Evolutionary conservation across 495 filamentous ascomycete species (phyloP).

Genomic region (Tetracladium setigerum): DNA sequence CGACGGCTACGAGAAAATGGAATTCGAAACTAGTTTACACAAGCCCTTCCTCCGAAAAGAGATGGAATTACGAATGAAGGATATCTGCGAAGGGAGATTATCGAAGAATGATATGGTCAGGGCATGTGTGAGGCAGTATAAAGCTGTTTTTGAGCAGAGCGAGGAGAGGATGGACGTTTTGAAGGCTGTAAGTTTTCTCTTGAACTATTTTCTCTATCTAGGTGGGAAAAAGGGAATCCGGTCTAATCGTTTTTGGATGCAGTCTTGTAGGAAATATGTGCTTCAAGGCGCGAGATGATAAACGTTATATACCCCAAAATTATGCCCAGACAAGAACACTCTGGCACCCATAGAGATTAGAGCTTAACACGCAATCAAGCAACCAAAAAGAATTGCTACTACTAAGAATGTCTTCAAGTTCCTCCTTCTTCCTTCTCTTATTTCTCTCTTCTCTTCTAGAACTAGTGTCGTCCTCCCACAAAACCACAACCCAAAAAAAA

Average conservation of each 20-base stretch:
- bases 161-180: slow-evolving; percentile 65
- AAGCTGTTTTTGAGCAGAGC: slow-evolving; percentile 72
- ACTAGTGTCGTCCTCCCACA: too few relatives aligned
- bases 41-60: slow-evolving; percentile 98
- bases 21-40: slow-evolving; percentile 79
- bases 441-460: too few relatives aligned
- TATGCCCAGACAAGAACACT: too few relatives aligned
- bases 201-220: neutral
- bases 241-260: neutral
- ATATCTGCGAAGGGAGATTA: slow-evolving; percentile 83
- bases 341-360: too few relatives aligned
- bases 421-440: too few relatives aligned
- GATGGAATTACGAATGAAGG: slow-evolving; percentile 92
- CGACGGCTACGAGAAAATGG: slow-evolving; percentile 87
- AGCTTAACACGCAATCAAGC: too few relatives aligned
- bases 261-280: slow-evolving; percentile 22
- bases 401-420: too few relatives aligned
- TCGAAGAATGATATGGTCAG: slow-evolving; percentile 65
- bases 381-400: too few relatives aligned
- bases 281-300: neutral
- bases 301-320: too few relatives aligned
- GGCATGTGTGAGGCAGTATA: slow-evolving; percentile 77
- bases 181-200: slow-evolving; percentile 36
- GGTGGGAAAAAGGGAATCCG: neutral
- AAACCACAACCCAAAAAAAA: too few relatives aligned